Base-by-base conservation (phyloP, 805 yeast genomes). In the Candida piceae region DNA sequence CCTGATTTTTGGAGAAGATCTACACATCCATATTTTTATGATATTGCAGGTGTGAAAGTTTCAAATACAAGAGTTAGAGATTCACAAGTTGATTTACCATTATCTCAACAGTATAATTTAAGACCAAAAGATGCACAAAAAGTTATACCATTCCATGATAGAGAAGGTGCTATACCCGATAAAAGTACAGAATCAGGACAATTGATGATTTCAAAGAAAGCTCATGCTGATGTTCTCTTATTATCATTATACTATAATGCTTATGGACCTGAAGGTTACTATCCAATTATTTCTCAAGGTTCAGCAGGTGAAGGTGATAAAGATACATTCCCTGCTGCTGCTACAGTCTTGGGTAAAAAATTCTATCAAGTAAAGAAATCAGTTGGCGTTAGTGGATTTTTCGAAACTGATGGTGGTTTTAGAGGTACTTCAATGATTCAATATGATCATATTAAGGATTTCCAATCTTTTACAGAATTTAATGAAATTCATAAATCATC, bases 271-370 rank as follows among this genome's bases (percentile, higher is more conserved):
- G 65, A 67, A n/a, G 65, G 72, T 38, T 77, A 71, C 45, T 76
- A 77, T 44, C 74, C 74, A 18, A 57, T 77, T n/a, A 63, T 77
- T 36, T 69, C 80, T 0, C 74, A 75, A 53, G 81, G 76, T 24
- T 69, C 68, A 27, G 74, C 73, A 4, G 93, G 93, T n/a, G 86
- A 80, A 60, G 93, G 90, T 34, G 90, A 84, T 53, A 84, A 83
- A 51, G 90, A 83, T 46, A 81, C 90, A 0, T 80, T 80, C 42
- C 64, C 80, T 36, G 84, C 87, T 0, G 84, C 87, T 1, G 81
- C 86, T 2, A 66, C 69, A 21, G 72, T 70, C 9, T 60, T 71
- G 21, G 57, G 60, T 2, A 58, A 72, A 35, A 61, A 68, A 1
- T 77, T 64, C 44, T 77, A 78, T 51, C 82, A 76, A 53, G 77